Conservation (phyloP, 768 basidiomycete genomes). For the Exsudoporus frostii region DNA sequence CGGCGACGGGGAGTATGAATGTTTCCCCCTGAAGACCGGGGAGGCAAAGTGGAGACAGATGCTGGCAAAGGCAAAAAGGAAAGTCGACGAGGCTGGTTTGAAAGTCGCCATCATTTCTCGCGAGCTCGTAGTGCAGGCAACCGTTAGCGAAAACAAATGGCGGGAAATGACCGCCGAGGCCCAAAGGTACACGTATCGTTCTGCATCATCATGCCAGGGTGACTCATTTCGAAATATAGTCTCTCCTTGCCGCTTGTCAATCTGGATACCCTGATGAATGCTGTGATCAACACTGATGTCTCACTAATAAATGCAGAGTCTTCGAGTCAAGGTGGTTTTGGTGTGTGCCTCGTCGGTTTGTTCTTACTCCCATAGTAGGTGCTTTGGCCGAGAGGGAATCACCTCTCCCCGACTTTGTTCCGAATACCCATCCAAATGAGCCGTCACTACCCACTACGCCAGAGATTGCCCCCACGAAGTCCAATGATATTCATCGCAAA, state of each 20-base stretch:
- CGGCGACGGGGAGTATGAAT: conserved; percentile 62
- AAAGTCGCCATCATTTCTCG: conserved; percentile 54
- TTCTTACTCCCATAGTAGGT: conserved; percentile 3
- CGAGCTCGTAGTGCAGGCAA: conserved; percentile 41
- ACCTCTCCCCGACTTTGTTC: conserved; percentile 46
- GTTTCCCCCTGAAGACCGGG: conserved; percentile 52
- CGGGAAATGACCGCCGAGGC: conserved; percentile 49
- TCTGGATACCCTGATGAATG: conserved; percentile 49
- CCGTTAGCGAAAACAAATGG: conserved; percentile 57
- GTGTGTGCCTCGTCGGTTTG: neutral
- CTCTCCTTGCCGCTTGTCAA: conserved; percentile 42
- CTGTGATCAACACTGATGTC: conserved; percentile 39
- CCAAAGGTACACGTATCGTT: conserved; percentile 38
- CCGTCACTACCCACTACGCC: conserved; percentile 35
- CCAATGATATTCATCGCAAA: conserved; percentile 4
- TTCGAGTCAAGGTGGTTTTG: conserved; percentile 18
- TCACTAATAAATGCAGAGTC: conserved; percentile 30
- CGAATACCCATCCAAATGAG: conserved; percentile 53
- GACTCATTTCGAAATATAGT: conserved; percentile 26
- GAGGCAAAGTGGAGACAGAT: conserved; percentile 48
- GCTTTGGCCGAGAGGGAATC: conserved; percentile 24
- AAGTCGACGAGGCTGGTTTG: conserved; percentile 41
- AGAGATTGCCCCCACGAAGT: conserved; percentile 14
- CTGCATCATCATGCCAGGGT: neutral
- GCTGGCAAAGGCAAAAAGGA: conserved; percentile 50